phyloP scores from a whole-genome alignment of 305 asterid genomes.

The Plantago rigida region DNA sequence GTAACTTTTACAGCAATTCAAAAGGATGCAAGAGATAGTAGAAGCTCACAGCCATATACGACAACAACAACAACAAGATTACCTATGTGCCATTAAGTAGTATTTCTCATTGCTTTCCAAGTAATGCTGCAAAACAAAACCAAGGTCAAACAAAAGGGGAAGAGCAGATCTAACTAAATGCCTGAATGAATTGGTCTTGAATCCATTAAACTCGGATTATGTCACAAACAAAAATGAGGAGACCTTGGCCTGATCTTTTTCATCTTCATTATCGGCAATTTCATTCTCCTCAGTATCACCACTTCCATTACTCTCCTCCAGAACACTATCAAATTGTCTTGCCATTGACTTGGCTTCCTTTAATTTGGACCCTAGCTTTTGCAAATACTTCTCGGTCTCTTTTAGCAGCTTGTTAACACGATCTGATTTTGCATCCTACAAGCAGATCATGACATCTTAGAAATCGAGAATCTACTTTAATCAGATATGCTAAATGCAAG shows the following conservation, averaged over 20 bases:
- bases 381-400: slow-evolving; percentile 94
- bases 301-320: slow-evolving; percentile 48
- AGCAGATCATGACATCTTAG: slow-evolving; percentile 23
- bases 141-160: slow-evolving; percentile 22
- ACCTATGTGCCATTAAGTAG: slow-evolving; percentile 99
- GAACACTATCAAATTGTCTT: slow-evolving; percentile 59
- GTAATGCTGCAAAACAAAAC: slow-evolving; percentile 71
- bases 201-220: neutral
- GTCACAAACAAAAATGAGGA: slow-evolving; percentile 17
- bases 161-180: slow-evolving; percentile 4
- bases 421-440: slow-evolving; percentile 93
- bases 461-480: slow-evolving; percentile 5
- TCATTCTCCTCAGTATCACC: slow-evolving; percentile 56
- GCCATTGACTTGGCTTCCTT: slow-evolving; percentile 76
- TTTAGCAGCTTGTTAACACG: slow-evolving; percentile 82
- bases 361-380: slow-evolving; percentile 79
- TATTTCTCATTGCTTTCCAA: slow-evolving; percentile 99
- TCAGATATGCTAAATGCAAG: slow-evolving; percentile 13
- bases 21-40: too few species aligned
- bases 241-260: slow-evolving; percentile 95
- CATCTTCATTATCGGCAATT: slow-evolving; percentile 52
- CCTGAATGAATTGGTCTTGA: slow-evolving; percentile 5
- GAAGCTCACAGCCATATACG: too few species aligned
- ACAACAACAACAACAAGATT: slow-evolving; percentile 17
- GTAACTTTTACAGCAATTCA: too few species aligned